These are phyloP conservation scores for Rhynchosporium secalis DNA, from an alignment of 2,329 filamentous ascomycete species.

Conservation along the genomic window DNA sequence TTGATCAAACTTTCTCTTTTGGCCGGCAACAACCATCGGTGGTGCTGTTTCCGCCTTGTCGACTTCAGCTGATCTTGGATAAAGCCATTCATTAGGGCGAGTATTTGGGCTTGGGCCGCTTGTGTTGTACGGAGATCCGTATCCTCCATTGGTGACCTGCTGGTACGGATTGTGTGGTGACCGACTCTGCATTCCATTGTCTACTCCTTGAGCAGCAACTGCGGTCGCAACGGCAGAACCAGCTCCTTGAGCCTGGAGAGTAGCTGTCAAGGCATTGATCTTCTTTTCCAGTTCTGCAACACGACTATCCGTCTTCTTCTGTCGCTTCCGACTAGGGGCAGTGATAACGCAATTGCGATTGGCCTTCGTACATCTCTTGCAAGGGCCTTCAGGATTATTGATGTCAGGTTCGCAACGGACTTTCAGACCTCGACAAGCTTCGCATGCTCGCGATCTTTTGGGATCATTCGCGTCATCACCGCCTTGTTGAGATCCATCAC, in stretches of 20 bases:
- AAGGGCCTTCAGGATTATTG: constrained; percentile 40
- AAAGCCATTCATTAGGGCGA: constrained; percentile 34
- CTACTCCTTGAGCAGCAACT: background rate
- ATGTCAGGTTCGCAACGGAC: constrained; percentile 44
- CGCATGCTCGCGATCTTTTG: constrained; percentile 44
- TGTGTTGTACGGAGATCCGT: constrained; percentile 29
- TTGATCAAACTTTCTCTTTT: constrained; percentile 39
- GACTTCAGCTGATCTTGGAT: constrained; percentile 33
- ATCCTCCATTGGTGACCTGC: constrained; percentile 39
- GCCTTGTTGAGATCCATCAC: constrained; percentile 26
- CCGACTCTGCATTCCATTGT: constrained; percentile 6
- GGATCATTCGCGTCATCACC: constrained; percentile 30
- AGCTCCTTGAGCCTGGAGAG: constrained; percentile 39
- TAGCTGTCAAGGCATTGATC: constrained; percentile 44
- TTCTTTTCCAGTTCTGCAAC: constrained; percentile 48
- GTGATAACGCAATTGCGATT: constrained; percentile 44
- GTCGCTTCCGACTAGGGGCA: constrained; percentile 44
- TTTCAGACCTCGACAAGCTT: constrained; percentile 46
- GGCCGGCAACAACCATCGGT: constrained; percentile 40
- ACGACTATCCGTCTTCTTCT: constrained; percentile 47
- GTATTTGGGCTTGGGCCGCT: constrained; percentile 28
- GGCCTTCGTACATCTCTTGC: constrained; percentile 45
- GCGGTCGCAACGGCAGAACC: constrained; percentile 15
- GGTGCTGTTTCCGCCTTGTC: constrained; percentile 32
- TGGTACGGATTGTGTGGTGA: constrained; percentile 35